Conservation (phyloP, 2,329 filamentous ascomycete species). For the Penicillium brasilianum region DNA sequence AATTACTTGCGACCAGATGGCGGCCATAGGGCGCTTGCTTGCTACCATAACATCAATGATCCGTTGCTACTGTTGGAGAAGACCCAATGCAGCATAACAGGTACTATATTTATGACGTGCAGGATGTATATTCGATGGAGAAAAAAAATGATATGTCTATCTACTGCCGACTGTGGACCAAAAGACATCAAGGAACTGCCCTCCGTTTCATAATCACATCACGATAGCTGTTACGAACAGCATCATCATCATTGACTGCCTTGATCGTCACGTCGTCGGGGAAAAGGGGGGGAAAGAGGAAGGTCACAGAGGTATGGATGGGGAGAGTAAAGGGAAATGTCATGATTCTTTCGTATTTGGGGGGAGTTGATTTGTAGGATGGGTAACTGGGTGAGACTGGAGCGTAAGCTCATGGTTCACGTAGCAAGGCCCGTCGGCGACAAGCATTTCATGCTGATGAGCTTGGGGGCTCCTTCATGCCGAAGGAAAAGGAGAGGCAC, state of each 20-base stretch:
- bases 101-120: conserved; percentile 21
- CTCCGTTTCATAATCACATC: conserved; percentile 33
- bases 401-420: conserved; percentile 22
- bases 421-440: conserved; percentile 20
- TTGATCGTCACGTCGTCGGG: conserved; percentile 32
- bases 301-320: conserved; percentile 14
- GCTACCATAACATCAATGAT: not conserved
- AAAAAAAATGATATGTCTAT: conserved; percentile 36
- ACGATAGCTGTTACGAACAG: conserved; percentile 32
- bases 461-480: conserved; percentile 8
- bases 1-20: not conserved
- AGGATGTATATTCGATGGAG: conserved; percentile 41
- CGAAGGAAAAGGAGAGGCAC: conserved; percentile 2
- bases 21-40: not conserved
- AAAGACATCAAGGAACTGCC: conserved; percentile 29
- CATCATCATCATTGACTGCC: conserved; percentile 37
- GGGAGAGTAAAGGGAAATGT: conserved; percentile 18
- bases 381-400: conserved; percentile 15
- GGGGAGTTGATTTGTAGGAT: conserved; percentile 13
- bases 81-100: not conserved
- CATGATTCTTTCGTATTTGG: conserved; percentile 13
- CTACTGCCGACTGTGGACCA: conserved; percentile 38
- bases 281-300: not conserved
- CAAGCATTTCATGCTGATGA: conserved; percentile 15
- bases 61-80: not conserved